These are phyloP conservation scores for Knoxia roxburghii DNA, from an alignment of 257 asterid species.

Conservation along the genomic window DNA sequence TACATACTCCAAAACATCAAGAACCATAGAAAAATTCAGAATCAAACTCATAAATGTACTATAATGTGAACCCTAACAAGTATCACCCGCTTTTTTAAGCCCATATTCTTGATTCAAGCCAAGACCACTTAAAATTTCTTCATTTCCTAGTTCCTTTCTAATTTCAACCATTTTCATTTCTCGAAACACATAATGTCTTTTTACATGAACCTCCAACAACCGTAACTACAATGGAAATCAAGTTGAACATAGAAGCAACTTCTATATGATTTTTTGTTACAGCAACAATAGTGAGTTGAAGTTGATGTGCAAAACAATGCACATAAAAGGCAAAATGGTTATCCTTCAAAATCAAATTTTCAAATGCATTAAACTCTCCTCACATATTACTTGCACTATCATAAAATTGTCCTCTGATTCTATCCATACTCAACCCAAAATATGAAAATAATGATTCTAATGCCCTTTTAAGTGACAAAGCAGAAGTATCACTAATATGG, in stretches of 20 bases:
- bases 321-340: background rate
- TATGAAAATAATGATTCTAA: background rate
- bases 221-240: background rate
- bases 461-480: background rate
- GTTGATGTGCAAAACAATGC: constrained; percentile 1
- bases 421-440: background rate
- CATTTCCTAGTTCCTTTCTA: too few relatives aligned
- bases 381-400: background rate
- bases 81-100: background rate
- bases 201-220: background rate
- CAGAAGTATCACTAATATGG: background rate
- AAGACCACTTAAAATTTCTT: background rate
- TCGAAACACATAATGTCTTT: background rate
- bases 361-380: background rate
- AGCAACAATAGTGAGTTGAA: background rate
- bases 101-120: background rate
- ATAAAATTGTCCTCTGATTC: background rate
- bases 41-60: background rate
- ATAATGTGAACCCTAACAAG: background rate
- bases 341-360: background rate
- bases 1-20: background rate
- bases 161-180: background rate
- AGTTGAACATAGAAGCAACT: background rate
- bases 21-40: too few relatives aligned
- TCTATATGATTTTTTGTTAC: background rate